Base-by-base conservation (phyloP, 2,329 filamentous ascomycete genomes). In the Pseudocercospora fijiensis region DNA sequence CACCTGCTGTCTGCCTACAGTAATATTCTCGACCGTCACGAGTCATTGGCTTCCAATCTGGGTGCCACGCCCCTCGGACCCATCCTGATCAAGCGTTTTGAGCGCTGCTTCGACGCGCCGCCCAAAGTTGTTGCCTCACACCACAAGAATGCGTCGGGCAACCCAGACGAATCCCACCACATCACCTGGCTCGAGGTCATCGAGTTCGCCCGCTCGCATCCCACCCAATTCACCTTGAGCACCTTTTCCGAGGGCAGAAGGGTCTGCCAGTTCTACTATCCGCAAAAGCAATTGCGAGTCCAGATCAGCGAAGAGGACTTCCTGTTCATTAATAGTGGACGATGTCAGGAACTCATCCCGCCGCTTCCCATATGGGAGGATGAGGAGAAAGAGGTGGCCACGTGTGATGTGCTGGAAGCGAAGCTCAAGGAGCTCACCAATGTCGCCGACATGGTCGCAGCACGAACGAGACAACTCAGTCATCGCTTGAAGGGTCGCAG, bases 281-380 rank as follows among this genome's bases (percentile, higher is more conserved):
- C 75, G 28, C 88, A 91, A 67, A 92, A 92, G 73, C 90, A 92
- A 65, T 85, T 88, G 68, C 86, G 90, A 55, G 89, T 96, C 8
- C 91, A 96, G 78, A 94, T 96, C 65, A 88, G 87, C 18, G 91
- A 96, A 76, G 91, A 96, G 75, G 92, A 96, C 74, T 96, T 89
- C 82, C 85, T 92, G 47, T 80, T 96, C 68, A 93, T 96, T 69
- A 87, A 88, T 60, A 93, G 90, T 43, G 91, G 92, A 27, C 90
- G 91, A 68, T 86, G 93, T 10, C 90, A 96, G 76, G 88, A 91
- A 73, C 85, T 92, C 77, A 91, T 92, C 18, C 89, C 91, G 1
- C 88, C 89, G 13, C 87, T 93, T 67, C 91, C 91, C 0, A 88
- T 95, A 56, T 86, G 90, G 63, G 91, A 96, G 73, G 92, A 96